These are phyloP conservation scores for Malus hybrid DNA, from an alignment of 331 rosid species.

Conservation along the genomic window DNA sequence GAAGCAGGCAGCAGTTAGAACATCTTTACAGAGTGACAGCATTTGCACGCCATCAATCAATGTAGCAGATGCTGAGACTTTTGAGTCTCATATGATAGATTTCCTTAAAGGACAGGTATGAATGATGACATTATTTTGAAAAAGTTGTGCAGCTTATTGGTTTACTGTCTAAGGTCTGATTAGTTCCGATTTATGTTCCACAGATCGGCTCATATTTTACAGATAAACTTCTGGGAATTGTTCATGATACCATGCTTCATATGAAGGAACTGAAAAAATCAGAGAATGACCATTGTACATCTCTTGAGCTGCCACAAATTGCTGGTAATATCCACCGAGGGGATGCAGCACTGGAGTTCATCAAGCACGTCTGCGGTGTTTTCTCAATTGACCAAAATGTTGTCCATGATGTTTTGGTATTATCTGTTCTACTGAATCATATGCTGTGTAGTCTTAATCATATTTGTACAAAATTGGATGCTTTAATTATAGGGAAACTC, in stretches of 20 bases:
- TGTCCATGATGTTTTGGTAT: constrained; percentile 81
- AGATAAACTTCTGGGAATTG: constrained; percentile 67
- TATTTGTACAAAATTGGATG: neutral
- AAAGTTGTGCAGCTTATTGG: constrained; percentile 9
- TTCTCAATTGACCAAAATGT: constrained; percentile 75
- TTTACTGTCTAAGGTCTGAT: constrained; percentile 2
- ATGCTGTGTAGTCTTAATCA: neutral
- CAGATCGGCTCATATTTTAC: constrained; percentile 86
- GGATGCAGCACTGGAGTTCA: constrained; percentile 84
- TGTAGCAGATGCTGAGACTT: constrained; percentile 62
- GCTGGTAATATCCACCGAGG: constrained; percentile 51
- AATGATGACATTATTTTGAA: constrained; percentile 14
- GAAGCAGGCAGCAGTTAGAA: constrained; percentile 55
- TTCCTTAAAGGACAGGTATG: constrained; percentile 75
- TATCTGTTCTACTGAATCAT: constrained; percentile 5
- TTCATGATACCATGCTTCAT: constrained; percentile 64
- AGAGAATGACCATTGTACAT: constrained; percentile 33
- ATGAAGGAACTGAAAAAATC: constrained; percentile 54
- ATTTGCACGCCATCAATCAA: constrained; percentile 76
- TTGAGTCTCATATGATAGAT: constrained; percentile 62
- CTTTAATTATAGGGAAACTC: neutral
- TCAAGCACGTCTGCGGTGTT: constrained; percentile 79
- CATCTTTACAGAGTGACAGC: constrained; percentile 47
- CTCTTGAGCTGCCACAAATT: constrained; percentile 39
- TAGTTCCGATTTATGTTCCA: constrained; percentile 9